phyloP scores from a whole-genome alignment of 768 basidiomycete species.

The Lentinula detonsa region DNA sequence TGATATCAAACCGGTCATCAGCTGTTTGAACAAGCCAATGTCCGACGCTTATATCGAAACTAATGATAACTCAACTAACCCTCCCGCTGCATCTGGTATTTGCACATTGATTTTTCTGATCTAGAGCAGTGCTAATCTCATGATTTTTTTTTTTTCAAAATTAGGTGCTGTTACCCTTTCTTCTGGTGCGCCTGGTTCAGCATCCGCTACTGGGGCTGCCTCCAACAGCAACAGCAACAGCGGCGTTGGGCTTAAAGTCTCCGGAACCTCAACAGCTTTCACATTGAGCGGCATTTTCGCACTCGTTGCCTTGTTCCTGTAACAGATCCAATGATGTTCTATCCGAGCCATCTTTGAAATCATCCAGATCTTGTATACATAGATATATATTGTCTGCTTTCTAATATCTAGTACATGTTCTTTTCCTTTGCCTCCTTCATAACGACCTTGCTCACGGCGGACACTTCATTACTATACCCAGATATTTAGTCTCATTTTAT shows the following conservation, averaged over 20 bases:
- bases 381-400: background rate
- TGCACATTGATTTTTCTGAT: slow-evolving; percentile 30
- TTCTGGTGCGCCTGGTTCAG: slow-evolving; percentile 27
- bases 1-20: slow-evolving; percentile 65
- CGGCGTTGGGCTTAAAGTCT: background rate
- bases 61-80: slow-evolving; percentile 63
- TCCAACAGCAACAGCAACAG: background rate
- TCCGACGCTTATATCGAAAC: slow-evolving; percentile 78
- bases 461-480: background rate
- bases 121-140: background rate
- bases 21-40: slow-evolving; percentile 54
- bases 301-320: slow-evolving; percentile 1
- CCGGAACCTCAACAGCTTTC: background rate
- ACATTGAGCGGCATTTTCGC: background rate
- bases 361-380: background rate
- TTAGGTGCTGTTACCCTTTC: slow-evolving; percentile 21
- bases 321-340: background rate
- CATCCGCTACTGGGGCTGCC: slow-evolving; percentile 19
- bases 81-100: slow-evolving; percentile 40
- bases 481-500: background rate
- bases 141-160: no score
- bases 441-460: background rate
- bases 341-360: background rate
- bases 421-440: background rate
- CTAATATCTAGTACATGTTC: background rate